Base-by-base conservation (phyloP, 768 basidiomycete genomes). In the Lenzites betulinus region DNA sequence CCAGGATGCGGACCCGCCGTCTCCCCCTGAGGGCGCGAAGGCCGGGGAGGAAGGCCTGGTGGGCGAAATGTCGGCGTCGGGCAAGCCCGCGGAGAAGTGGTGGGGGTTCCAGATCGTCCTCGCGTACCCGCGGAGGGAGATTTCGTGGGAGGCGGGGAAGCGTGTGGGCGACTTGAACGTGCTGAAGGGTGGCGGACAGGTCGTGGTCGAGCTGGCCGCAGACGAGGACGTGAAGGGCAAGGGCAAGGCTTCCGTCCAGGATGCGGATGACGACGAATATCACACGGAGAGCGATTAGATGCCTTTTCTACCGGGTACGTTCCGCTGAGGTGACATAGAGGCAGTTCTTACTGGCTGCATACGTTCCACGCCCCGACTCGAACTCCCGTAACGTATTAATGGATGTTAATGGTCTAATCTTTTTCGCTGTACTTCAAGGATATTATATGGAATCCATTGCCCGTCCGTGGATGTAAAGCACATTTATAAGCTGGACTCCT, bases 81-180 rank as follows among this genome's bases (percentile, higher is more conserved):
- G 63, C 30, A 58, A 58, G 63, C 46, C 59, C 18, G 58, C 74
- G 11, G 74, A 78, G 9, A 74, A 74, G 26, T 92, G 87, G 80
- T 93, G 89, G 86, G 85, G 83, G 8, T 95, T 95, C 78, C 79
- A 77, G 60, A 75, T 95, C 28, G 77, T 77, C 38, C 80, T 81
- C 2, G 81, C 90, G 11, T 95, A 91, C 67, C 93, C 93, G 4
- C 76, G 89, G 53, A 75, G 74, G 43, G 84, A 85, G 71, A 80
- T 90, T 54, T 77, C 77, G 13, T 91, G 87, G 71, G 66, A 67
- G 43, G 38, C 71, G 0, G 73, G 70, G 25, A 60, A 67, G 22
- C 75, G 66, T 42, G 74, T 91, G 7, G 74, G 69, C 7, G 78
- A 79, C 1, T 70, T 87, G 1, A 78, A 79, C 15, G 77, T 72